Evolutionary conservation across 768 basidiomycete species (phyloP), one percentile per base, ranked within the genome.

Genomic region (Dioszegia aurantiaca): DNA sequence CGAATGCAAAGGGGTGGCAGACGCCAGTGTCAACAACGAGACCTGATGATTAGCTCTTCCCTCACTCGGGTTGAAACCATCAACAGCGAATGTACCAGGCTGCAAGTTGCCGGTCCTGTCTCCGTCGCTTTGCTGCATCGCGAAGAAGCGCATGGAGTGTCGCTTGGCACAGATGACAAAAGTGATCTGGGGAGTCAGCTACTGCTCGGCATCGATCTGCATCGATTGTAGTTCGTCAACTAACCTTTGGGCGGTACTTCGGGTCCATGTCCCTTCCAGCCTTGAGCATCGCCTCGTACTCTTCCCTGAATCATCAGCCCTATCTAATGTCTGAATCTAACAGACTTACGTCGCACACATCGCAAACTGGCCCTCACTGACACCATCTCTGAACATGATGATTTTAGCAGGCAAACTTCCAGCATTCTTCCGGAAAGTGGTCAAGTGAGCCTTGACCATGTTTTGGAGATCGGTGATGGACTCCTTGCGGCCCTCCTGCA

Each of bases 351-450:
- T 47, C 28, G 74, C 74, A 47, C 68, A 67, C 26, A 67, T 61
- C 3, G 69, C 63, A 52, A 70, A 78, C 43, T 77, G 74, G 4
- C 74, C 75, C 47, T 77, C 72, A 3, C 64, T 64, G 9, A 75
- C 72, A 55, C 75, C 77, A 41, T 77, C 75, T 33, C 77, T 62
- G 67, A 74, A 78, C 58, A 77, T 60, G 42, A 75, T 52, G 53
- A 77, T 70, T 39, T 68, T 69, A 11, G 66, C 55, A 0, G 77
- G 72, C 24, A 65, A 41, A 2, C 47, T 39, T 27, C 64, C 60
- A 9, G 60, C 67, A 31, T 74, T 72, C 40, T 65, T 62, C 27
- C 65, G 56, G 58, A 72, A 78, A n/a, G 31, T 57, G n/a, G 53
- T 39, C 10, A 76, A 44, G 23, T 76, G 72, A 0, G 56, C 49